Percentiles rank a stretch among this genome's conserved stretches.
Evolutionary conservation across 768 basidiomycete genomes (phyloP).

Genomic region (Leccinum uliginosum): DNA sequence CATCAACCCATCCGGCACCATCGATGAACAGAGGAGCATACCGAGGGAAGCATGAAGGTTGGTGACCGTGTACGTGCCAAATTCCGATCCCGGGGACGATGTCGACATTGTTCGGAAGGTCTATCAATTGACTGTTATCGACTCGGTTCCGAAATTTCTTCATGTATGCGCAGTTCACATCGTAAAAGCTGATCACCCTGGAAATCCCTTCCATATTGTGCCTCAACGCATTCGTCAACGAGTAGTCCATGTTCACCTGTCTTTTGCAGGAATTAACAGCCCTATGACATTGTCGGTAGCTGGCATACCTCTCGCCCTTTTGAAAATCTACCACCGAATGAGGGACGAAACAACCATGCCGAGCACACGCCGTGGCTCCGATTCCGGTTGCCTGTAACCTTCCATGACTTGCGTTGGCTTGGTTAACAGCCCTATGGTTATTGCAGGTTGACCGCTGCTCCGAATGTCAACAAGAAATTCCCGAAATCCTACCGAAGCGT

Average conservation of each 20-base stretch:
- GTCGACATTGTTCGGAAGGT: not conserved
- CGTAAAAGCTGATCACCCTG: not conserved
- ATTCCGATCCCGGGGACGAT: slow-evolving; percentile 19
- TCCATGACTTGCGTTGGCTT: not conserved
- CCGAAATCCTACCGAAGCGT: not conserved
- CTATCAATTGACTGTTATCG: not conserved
- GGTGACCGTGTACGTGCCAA: slow-evolving; percentile 27
- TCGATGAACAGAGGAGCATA: not conserved
- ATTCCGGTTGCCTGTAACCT: not conserved
- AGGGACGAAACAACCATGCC: slow-evolving; percentile 18
- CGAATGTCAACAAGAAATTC: not conserved
- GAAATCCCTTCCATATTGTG: not conserved
- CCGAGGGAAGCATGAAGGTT: slow-evolving; percentile 16
- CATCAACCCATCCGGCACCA: not conserved
- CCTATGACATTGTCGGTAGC: not conserved
- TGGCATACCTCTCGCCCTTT: slow-evolving; percentile 15
- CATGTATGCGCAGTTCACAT: slow-evolving; percentile 10
- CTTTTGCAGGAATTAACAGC: not conserved
- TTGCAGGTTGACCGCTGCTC: not conserved
- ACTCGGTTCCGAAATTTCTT: not conserved
- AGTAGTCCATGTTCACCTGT: slow-evolving; percentile 13
- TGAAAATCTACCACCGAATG: slow-evolving; percentile 30
- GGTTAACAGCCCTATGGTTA: not conserved
- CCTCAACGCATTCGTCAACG: not conserved
- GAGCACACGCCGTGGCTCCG: not conserved